phyloP scores from a whole-genome alignment of 2,329 filamentous ascomycete genomes.

The Cladorrhinum sp. region DNA sequence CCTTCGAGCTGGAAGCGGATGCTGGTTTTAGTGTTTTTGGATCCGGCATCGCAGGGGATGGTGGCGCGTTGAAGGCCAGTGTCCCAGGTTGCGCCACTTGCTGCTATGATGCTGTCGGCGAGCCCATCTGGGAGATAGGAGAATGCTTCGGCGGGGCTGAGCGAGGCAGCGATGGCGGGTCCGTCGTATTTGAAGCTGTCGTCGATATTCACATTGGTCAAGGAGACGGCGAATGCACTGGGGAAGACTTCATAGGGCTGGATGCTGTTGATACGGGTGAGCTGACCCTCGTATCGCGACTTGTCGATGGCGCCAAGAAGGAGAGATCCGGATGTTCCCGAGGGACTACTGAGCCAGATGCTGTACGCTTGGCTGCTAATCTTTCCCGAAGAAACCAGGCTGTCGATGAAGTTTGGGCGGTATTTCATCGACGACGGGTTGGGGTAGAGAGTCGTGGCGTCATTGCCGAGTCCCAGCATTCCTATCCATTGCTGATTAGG shows the following conservation, averaged over 20 bases:
- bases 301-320: slow-evolving; percentile 11
- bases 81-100: slow-evolving; percentile 3
- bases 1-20: slow-evolving; percentile 8
- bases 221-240: slow-evolving; percentile 45
- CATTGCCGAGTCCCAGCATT: slow-evolving; percentile 28
- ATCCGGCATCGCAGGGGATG: slow-evolving; percentile 4
- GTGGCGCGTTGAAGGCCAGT: background rate
- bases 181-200: slow-evolving; percentile 34
- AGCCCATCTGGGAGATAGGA: slow-evolving; percentile 1
- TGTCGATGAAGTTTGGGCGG: slow-evolving; percentile 5
- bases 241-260: slow-evolving; percentile 59
- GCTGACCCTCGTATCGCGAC: slow-evolving; percentile 7
- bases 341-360: slow-evolving; percentile 10
- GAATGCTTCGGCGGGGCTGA: slow-evolving; percentile 1
- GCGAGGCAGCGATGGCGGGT: background rate
- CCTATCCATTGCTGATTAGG: slow-evolving; percentile 16
- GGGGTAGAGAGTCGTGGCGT: slow-evolving; percentile 11
- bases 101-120: background rate
- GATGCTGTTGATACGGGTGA: slow-evolving; percentile 32
- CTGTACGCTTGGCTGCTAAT: slow-evolving; percentile 7
- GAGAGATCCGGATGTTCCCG: background rate
- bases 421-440: background rate
- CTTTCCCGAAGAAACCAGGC: slow-evolving; percentile 3
- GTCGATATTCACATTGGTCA: slow-evolving; percentile 58
- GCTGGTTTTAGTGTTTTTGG: background rate